A percentile compares a stretch with the other conserved stretches of the same genome.
Evolutionary conservation across 495 filamentous ascomycete genomes (phyloP).

Genomic region (Cenococcum geophilum): DNA sequence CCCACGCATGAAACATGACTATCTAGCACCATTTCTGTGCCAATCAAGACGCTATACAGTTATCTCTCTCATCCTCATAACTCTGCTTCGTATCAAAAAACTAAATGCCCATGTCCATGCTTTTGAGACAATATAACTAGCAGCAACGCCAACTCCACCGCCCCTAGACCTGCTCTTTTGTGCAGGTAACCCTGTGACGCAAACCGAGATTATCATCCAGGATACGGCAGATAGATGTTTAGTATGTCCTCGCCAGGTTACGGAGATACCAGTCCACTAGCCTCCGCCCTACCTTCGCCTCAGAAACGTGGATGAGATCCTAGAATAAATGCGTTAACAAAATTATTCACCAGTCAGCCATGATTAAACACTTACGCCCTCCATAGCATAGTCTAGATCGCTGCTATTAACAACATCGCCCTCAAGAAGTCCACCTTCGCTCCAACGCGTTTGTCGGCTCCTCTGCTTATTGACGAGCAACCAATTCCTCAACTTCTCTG

Average conservation of each 20-base stretch:
- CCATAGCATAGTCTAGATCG: slow-evolving; percentile 93
- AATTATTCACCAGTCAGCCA: slow-evolving; percentile 2
- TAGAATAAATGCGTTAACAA: slow-evolving; percentile 32
- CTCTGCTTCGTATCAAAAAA: no score
- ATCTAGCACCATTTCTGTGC: no score
- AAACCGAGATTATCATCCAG: background rate
- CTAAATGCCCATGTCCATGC: background rate
- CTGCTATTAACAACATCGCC: slow-evolving; percentile 85
- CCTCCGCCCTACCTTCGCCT: slow-evolving; percentile 94
- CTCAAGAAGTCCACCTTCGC: slow-evolving; percentile 80
- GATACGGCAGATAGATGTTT: slow-evolving; percentile 1
- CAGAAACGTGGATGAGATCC: slow-evolving; percentile 95
- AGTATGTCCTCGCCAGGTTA: slow-evolving; percentile 91
- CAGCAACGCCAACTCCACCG: slow-evolving; percentile 3
- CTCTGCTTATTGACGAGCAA: slow-evolving; percentile 97
- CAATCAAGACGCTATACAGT: no score
- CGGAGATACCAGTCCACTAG: slow-evolving; percentile 98
- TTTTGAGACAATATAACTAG: background rate
- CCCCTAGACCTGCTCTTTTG: background rate
- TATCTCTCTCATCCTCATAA: no score
- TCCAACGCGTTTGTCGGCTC: slow-evolving; percentile 91
- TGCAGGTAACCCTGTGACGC: background rate
- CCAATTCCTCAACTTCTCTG: slow-evolving; percentile 84
- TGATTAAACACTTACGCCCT: slow-evolving; percentile 59
- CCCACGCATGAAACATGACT: background rate